Evolutionary conservation across 805 yeast species (phyloP).

Genomic region (Saturnispora galanensis): DNA sequence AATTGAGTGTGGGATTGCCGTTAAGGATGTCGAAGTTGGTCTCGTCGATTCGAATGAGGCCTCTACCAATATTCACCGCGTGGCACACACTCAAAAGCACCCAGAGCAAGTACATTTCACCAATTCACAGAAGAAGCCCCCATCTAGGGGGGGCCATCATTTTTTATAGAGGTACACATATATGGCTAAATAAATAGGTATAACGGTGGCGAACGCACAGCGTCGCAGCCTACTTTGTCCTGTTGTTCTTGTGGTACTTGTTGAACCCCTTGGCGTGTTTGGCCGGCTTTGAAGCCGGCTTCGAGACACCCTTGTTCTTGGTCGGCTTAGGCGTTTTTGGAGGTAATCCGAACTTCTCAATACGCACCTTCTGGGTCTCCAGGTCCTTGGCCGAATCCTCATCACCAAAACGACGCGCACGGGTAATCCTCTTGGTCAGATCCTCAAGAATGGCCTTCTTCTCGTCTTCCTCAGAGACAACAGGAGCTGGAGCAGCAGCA

Average conservation of each 20-base stretch:
- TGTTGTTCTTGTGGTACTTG: constrained; percentile 3
- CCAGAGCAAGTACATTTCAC: constrained; percentile 1
- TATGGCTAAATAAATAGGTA: not conserved
- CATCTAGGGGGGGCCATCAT: no score
- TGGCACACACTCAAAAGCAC: not conserved
- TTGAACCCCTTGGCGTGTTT: not conserved
- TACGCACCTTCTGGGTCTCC: constrained; percentile 54
- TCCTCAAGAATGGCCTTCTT: constrained; percentile 59
- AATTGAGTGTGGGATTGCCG: constrained; percentile 10
- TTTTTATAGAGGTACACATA: no score
- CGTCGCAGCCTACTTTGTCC: not conserved
- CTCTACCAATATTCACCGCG: constrained; percentile 11
- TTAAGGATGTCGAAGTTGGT: constrained; percentile 7
- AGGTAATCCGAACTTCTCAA: constrained; percentile 79
- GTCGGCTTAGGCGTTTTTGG: constrained; percentile 12
- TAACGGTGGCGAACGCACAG: not conserved
- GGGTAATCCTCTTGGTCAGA: constrained; percentile 52
- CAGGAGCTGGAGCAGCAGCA: constrained; percentile 17
- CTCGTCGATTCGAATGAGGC: constrained; percentile 13
- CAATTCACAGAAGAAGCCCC: not conserved
- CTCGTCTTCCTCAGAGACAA: constrained; percentile 56
- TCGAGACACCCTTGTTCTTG: not conserved
- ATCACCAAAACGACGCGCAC: constrained; percentile 73
- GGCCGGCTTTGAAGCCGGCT: not conserved
- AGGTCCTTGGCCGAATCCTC: constrained; percentile 43